Evolutionary conservation across 2,329 filamentous ascomycete species (phyloP).

Genomic region (Cladosporium sp.): DNA sequence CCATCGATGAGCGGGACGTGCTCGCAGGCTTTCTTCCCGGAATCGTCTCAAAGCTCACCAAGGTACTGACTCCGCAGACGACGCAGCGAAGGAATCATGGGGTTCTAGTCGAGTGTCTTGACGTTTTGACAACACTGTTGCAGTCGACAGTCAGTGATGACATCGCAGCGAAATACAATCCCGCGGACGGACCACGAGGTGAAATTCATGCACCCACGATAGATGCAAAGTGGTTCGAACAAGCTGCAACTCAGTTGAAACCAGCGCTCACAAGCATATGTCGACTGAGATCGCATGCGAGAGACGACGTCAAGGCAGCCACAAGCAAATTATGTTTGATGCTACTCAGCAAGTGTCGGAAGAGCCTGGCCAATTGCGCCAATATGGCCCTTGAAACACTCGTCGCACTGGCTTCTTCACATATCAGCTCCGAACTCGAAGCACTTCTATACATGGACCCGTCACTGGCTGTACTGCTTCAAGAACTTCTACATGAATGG

Average conservation of each 20-base stretch:
- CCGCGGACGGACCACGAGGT: neutral
- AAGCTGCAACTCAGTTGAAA: slow-evolving; percentile 75
- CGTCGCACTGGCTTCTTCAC: slow-evolving; percentile 63
- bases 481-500: slow-evolving; percentile 76
- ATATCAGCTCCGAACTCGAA: slow-evolving; percentile 49
- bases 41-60: slow-evolving; percentile 78
- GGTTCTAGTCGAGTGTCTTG: slow-evolving; percentile 54
- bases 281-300: slow-evolving; percentile 70
- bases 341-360: slow-evolving; percentile 75
- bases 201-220: neutral
- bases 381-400: slow-evolving; percentile 78
- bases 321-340: slow-evolving; percentile 71
- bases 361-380: slow-evolving; percentile 68
- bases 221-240: slow-evolving; percentile 10
- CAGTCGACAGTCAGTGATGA: slow-evolving; percentile 16
- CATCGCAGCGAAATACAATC: slow-evolving; percentile 22
- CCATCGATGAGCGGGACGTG: slow-evolving; percentile 70
- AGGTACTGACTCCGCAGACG: slow-evolving; percentile 69
- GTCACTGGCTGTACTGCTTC: slow-evolving; percentile 63
- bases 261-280: slow-evolving; percentile 76
- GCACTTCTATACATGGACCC: slow-evolving; percentile 64
- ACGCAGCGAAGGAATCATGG: slow-evolving; percentile 60
- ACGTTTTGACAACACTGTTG: slow-evolving; percentile 26
- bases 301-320: slow-evolving; percentile 65
- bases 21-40: slow-evolving; percentile 86